Evolutionary conservation across 352 stramenopile genomes (phyloP).

Genomic region (Phytophthora sansomeana): DNA sequence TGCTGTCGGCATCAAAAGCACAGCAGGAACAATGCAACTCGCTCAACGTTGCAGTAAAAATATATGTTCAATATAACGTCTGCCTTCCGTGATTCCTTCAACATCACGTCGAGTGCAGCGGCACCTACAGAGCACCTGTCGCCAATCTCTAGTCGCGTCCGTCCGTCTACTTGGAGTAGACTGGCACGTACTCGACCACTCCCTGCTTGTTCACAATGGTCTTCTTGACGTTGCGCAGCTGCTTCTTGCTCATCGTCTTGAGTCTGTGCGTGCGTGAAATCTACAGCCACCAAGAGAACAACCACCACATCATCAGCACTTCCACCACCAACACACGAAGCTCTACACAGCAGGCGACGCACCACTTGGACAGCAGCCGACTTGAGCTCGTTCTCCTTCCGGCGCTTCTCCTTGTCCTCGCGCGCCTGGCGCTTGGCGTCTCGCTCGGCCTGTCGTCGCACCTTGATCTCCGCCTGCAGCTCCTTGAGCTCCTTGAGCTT

Average conservation of each 20-base stretch:
- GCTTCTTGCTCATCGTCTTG: slow-evolving; percentile 95
- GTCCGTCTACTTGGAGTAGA: slow-evolving; percentile 83
- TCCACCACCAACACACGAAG: neutral
- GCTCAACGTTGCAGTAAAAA: slow-evolving; percentile 4
- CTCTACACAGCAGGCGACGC: slow-evolving; percentile 26
- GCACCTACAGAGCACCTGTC: slow-evolving; percentile 5
- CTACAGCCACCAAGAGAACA: slow-evolving; percentile 31
- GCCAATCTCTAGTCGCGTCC: neutral
- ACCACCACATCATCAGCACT: slow-evolving; percentile 10
- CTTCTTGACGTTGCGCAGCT: slow-evolving; percentile 93
- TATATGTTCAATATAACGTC: slow-evolving; percentile 39
- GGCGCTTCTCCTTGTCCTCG: slow-evolving; percentile 89
- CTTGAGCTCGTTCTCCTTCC: slow-evolving; percentile 92
- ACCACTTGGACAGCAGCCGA: slow-evolving; percentile 88
- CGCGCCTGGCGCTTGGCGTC: slow-evolving; percentile 77
- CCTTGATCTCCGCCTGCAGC: slow-evolving; percentile 85
- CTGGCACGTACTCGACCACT: slow-evolving; percentile 88
- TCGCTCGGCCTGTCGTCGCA: slow-evolving; percentile 70
- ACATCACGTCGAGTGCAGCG: neutral
- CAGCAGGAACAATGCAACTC: neutral
- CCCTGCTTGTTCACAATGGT: slow-evolving; percentile 93
- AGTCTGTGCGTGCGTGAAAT: slow-evolving; percentile 88
- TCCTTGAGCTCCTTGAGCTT: slow-evolving; percentile 88
- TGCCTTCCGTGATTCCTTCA: neutral
- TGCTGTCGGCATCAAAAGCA: neutral